Evolutionary conservation across 805 yeast species (phyloP), one percentile per base, ranked within the genome.

Genomic region (Ogataea methylovora): DNA sequence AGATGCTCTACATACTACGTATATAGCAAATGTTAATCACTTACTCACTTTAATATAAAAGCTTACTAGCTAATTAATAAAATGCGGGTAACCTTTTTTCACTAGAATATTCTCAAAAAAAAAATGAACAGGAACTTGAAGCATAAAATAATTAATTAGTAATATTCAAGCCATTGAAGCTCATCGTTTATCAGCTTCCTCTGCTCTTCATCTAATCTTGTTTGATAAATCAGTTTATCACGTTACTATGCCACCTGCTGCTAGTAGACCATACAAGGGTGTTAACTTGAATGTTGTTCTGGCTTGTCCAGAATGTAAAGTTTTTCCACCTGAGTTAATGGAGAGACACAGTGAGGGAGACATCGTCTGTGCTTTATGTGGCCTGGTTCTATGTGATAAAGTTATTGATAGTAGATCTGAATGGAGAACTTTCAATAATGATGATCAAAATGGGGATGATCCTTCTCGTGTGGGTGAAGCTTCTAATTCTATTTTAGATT

Each of bases 391-490:
- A 17, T 84, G 95, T 46, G 95, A 87, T 54, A 71, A 88, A 43
- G 79, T 90, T 33, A 95, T 90, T 21, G 98, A 90, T 52, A 88
- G 95, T 4, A 71, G 97, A 46, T 85, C 96, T 1, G 98, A 90
- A 67, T 90, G 98, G 98, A 84, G 98, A 67, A 92, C 98, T 2
- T 90, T 90, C 58, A 81, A 94, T 39, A 92, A 92, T 54, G 98
- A 90, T 57, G 98, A 90, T 58, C 97, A 90, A 58, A 92, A 90
- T 48, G 95, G 94, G 49, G 97, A 87, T 58, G 98, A 90, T 57
- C 98, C 98, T 4, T 80, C 92, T 45, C 97, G 98, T 84, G 98
- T 90, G 43, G 98, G 98, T 59, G 97, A 88, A 54, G 97, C 97
- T 5, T 79, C 87, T 13, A 88, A 88, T 54, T 96, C 97, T 8